Conservation (phyloP, 2,329 filamentous ascomycete genomes). For the Botrytis aclada region DNA sequence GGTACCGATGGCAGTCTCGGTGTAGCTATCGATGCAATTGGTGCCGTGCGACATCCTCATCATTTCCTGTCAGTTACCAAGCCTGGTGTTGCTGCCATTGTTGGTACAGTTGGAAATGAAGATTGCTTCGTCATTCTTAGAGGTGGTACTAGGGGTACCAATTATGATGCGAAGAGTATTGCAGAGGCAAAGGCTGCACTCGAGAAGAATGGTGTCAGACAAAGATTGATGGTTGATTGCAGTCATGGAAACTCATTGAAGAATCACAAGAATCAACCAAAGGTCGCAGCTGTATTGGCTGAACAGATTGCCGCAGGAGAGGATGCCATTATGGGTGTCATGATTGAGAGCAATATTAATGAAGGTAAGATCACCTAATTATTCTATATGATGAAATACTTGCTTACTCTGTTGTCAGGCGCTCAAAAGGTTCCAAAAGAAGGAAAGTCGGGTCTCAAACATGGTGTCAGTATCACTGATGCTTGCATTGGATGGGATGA, state of each 20-base stretch:
- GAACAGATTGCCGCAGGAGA: slow-evolving; percentile 85
- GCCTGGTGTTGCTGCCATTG: slow-evolving; percentile 90
- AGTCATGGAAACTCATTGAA: slow-evolving; percentile 95
- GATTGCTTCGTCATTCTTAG: slow-evolving; percentile 96
- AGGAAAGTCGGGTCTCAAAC: slow-evolving; percentile 80
- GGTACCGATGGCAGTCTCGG: slow-evolving; percentile 88
- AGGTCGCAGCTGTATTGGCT: slow-evolving; percentile 78
- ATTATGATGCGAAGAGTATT: slow-evolving; percentile 86
- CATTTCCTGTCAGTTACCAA: slow-evolving; percentile 98
- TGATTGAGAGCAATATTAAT: slow-evolving; percentile 98
- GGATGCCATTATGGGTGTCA: slow-evolving; percentile 84
- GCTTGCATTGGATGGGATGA: slow-evolving; percentile 95
- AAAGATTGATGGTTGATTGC: slow-evolving; percentile 95
- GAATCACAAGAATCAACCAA: slow-evolving; percentile 95
- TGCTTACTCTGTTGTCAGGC: slow-evolving; percentile 46
- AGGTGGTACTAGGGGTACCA: slow-evolving; percentile 88
- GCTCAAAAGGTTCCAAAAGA: slow-evolving; percentile 89
- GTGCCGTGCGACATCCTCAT: slow-evolving; percentile 85
- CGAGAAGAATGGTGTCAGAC: slow-evolving; percentile 66
- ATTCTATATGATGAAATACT: background rate
- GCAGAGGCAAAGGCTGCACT: slow-evolving; percentile 78
- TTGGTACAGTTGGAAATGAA: slow-evolving; percentile 90
- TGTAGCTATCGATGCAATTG: slow-evolving; percentile 93
- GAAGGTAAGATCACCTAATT: slow-evolving; percentile 57
- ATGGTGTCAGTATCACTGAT: slow-evolving; percentile 95